Conservation (phyloP, 1,284 basidiomycete species). For the Apiotrichum sp. region DNA sequence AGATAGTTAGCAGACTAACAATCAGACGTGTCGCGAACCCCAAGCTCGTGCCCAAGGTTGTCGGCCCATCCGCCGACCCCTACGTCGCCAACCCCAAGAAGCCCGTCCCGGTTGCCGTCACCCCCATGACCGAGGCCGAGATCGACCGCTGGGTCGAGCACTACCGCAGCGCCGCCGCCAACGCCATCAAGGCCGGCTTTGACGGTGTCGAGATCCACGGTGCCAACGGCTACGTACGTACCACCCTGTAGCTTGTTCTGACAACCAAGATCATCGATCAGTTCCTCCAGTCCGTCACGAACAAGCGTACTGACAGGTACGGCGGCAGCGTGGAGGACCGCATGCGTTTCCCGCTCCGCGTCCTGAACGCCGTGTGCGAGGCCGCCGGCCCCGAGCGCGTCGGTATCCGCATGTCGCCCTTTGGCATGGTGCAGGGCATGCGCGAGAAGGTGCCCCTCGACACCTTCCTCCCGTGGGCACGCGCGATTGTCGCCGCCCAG, state of each 20-base stretch:
- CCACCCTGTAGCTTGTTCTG: background rate
- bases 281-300: conserved; percentile 53
- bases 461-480: conserved; percentile 34
- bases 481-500: conserved; percentile 44
- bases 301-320: conserved; percentile 58
- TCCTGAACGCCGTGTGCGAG: conserved; percentile 51
- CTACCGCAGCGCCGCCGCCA: conserved; percentile 52
- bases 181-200: conserved; percentile 58
- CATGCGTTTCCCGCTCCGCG: conserved; percentile 52
- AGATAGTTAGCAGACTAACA: background rate
- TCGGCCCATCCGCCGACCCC: conserved; percentile 28
- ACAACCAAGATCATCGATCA: conserved; percentile 47
- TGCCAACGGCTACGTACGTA: conserved; percentile 26
- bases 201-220: conserved; percentile 58
- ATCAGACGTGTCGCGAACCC: conserved; percentile 9
- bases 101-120: background rate
- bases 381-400: conserved; percentile 53
- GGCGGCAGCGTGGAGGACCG: conserved; percentile 58
- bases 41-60: conserved; percentile 5
- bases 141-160: conserved; percentile 48
- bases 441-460: conserved; percentile 49
- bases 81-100: conserved; percentile 8
- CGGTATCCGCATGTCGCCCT: conserved; percentile 56
- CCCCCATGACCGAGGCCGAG: conserved; percentile 26
- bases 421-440: conserved; percentile 49